phyloP scores from a whole-genome alignment of 148 eudicot species.

The Spergularia bocconei region DNA sequence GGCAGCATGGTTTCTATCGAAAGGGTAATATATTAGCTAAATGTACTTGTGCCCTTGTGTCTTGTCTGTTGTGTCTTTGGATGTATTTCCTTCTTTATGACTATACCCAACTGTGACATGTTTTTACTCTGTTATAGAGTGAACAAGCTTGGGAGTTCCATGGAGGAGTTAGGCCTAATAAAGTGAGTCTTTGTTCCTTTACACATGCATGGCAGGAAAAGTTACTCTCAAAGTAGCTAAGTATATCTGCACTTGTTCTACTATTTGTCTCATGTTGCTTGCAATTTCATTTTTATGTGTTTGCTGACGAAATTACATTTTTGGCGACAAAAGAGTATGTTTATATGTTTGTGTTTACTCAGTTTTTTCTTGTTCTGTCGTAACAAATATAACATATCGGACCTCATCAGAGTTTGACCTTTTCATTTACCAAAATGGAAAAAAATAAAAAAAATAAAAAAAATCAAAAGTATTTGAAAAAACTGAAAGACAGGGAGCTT shows the following conservation, averaged over 20 bases:
- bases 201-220: not conserved
- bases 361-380: not conserved
- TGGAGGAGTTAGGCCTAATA: conserved; percentile 58
- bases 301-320: not conserved
- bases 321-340: not conserved
- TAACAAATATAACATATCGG: not conserved
- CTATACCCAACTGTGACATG: not conserved
- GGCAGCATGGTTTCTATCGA: conserved; percentile 84
- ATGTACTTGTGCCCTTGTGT: conserved; percentile 1
- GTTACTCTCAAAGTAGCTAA: not conserved
- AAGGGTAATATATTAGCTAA: conserved; percentile 54
- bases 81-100: conserved; percentile 2
- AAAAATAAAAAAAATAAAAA: not conserved
- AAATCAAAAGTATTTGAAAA: not conserved
- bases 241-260: not conserved
- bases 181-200: conserved; percentile 50
- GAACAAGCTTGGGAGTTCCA: conserved; percentile 55
- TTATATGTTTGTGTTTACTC: not conserved
- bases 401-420: not conserved
- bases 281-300: not conserved
- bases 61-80: not conserved
- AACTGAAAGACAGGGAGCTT: no score
- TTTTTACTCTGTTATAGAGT: conserved; percentile 43
- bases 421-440: not conserved
- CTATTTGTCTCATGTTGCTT: not conserved